Base-by-base conservation (phyloP, 1,139 yeast species). In the Nakaseomyces glabratus region DNA sequence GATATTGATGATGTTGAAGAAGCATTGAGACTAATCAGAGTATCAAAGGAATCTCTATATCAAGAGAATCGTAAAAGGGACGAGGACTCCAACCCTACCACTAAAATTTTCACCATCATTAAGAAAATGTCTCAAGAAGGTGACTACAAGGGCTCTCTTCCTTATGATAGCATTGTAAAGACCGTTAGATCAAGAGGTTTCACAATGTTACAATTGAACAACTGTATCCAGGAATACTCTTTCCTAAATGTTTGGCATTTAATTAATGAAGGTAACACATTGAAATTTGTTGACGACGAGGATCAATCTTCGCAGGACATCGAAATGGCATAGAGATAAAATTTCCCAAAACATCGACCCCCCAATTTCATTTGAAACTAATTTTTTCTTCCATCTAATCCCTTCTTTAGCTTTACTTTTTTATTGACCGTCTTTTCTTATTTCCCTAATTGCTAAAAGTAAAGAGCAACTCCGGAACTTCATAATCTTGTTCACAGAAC, bases 1-100 rank as follows among this genome's bases (percentile, higher is more conserved):
- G 69, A 68, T 18, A 62, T 68, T 35, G 82, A 73, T 41, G 98
- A 93, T 60, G 96, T 93, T 24, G 97, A 93, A 53, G 99, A 93
- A 62, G 95, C 98, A 0, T 66, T 93, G 50, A 72, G 98, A 51
- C 69, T 93, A 47, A 68, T 81, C 40, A 80, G 80, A 48, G 95
- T 84, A 13, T 85, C 95, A 17, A 84, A 88, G 59, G 77, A 84
- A 36, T 81, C 95, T 11, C 69, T 90, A 49, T 70, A 71, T 46
- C 66, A 69, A 25, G 76, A 75, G 28, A 72, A 67, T 35, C 69
- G 42, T 18, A 48, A 63, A 29, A 72, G 66, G 33, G 55, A 61
- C 30, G 65, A 68, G 34, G 85, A 77, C 49, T 76, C 73, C 43
- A 63, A 72, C 32, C 65, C 76, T 20, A 64, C 69, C 2, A 68